Conservation (phyloP, 1,284 basidiomycete species). For the Acaromyces ingoldii region DNA sequence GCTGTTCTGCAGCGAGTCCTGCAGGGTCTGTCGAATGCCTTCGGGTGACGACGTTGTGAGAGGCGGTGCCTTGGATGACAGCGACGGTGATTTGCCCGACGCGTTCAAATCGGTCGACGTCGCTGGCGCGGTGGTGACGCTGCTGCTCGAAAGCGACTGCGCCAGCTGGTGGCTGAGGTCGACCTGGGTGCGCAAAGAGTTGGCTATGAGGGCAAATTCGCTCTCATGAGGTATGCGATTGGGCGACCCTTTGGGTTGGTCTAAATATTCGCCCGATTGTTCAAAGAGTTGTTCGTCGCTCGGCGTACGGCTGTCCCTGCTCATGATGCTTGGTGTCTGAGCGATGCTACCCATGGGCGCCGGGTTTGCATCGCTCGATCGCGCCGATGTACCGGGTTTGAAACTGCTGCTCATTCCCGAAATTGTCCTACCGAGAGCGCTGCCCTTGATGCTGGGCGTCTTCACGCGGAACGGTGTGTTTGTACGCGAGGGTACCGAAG, state of each 20-base stretch:
- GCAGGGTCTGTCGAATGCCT: slow-evolving; percentile 50
- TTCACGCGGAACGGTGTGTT: slow-evolving; percentile 6
- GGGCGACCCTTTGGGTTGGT: slow-evolving; percentile 5
- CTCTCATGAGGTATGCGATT: slow-evolving; percentile 21
- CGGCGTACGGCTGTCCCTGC: slow-evolving; percentile 5
- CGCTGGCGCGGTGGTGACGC: slow-evolving; percentile 73
- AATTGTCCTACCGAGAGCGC: too few species aligned
- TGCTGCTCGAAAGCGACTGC: slow-evolving; percentile 57
- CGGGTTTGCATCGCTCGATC: too few species aligned
- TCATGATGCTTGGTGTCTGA: slow-evolving; percentile 29
- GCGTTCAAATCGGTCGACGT: slow-evolving; percentile 66
- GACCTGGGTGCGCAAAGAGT: slow-evolving; percentile 28
- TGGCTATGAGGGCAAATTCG: slow-evolving; percentile 24
- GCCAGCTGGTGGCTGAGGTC: slow-evolving; percentile 24
- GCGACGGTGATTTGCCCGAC: slow-evolving; percentile 5
- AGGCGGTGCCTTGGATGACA: slow-evolving; percentile 9
- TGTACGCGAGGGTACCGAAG: not conserved
- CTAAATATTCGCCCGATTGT: not conserved
- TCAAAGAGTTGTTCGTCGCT: slow-evolving; percentile 5
- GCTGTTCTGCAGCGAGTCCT: slow-evolving; percentile 62
- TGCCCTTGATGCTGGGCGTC: not conserved
- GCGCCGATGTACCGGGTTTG: too few species aligned
- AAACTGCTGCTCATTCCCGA: not conserved
- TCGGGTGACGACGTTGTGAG: too few species aligned
- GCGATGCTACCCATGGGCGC: not conserved